Conservation (phyloP, 73 alveolate genomes). For the Halteria grandinella region DNA sequence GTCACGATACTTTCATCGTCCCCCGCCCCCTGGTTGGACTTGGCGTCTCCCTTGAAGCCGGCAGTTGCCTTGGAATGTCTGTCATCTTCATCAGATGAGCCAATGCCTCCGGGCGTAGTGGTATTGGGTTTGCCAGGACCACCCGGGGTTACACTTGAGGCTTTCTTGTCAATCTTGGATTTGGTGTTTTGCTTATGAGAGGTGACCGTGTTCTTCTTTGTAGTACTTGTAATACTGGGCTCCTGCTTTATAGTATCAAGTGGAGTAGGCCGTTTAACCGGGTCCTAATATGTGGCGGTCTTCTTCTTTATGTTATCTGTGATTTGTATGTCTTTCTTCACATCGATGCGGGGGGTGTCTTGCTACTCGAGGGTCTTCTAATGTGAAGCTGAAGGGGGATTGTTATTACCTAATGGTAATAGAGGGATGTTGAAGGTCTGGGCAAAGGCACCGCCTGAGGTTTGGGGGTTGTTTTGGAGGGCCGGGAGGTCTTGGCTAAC, state of each 20-base stretch:
- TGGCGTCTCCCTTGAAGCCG: not conserved
- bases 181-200: conserved; percentile 14
- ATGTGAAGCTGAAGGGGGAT: no score
- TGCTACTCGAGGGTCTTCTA: not conserved
- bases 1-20: conserved; percentile 45
- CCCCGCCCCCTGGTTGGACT: conserved; percentile 9
- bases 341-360: conserved; percentile 50
- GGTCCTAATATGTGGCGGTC: no score
- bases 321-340: conserved; percentile 40
- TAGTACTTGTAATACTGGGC: not conserved
- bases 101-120: not conserved
- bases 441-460: not conserved
- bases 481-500: not conserved
- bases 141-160: not conserved
- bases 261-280: no score
- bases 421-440: no score
- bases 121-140: not conserved
- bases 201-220: not conserved
- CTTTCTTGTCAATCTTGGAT: not conserved
- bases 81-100: not conserved
- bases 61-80: not conserved
- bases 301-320: conserved; percentile 11
- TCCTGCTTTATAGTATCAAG: not conserved
- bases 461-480: not conserved
- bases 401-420: no score